These are phyloP conservation scores for Globisporangium solare DNA, from an alignment of 352 stramenopile species.

Conservation along the genomic window DNA sequence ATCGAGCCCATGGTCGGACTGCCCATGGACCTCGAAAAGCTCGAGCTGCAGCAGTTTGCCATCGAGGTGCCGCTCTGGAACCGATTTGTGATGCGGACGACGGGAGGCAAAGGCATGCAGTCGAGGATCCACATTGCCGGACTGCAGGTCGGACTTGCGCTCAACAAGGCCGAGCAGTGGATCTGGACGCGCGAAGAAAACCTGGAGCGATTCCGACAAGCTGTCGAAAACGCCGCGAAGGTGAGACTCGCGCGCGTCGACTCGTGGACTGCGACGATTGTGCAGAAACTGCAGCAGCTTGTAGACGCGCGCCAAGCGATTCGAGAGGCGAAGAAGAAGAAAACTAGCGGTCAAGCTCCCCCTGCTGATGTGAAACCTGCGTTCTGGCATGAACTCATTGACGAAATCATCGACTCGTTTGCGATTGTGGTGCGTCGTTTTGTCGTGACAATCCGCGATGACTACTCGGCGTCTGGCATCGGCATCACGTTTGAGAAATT, in stretches of 20 bases:
- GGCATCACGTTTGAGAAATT: conserved; percentile 61
- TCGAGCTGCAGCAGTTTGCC: conserved; percentile 49
- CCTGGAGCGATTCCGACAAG: conserved; percentile 40
- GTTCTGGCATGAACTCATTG: conserved; percentile 55
- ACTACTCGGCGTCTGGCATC: conserved; percentile 45
- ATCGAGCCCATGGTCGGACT: conserved; percentile 55
- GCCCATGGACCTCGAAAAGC: conserved; percentile 57
- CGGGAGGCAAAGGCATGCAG: conserved; percentile 23
- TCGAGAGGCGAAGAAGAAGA: conserved; percentile 26
- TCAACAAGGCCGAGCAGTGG: conserved; percentile 74
- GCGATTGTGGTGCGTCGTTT: conserved; percentile 43
- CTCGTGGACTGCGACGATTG: conserved; percentile 46
- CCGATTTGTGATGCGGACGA: conserved; percentile 20
- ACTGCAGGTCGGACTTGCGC: conserved; percentile 43
- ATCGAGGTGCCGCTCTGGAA: conserved; percentile 52
- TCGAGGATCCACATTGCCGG: conserved; percentile 53
- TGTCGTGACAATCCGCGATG: conserved; percentile 53
- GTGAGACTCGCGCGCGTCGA: conserved; percentile 47
- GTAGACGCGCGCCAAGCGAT: conserved; percentile 25
- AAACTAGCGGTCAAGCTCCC: conserved; percentile 1
- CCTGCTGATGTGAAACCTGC: conserved; percentile 21
- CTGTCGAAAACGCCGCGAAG: conserved; percentile 47
- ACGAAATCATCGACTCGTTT: conserved; percentile 73
- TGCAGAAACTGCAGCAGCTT: conserved; percentile 66
- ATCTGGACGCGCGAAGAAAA: conserved; percentile 72